phyloP scores from a whole-genome alignment of 768 basidiomycete species.

The Tricholoma sp. region DNA sequence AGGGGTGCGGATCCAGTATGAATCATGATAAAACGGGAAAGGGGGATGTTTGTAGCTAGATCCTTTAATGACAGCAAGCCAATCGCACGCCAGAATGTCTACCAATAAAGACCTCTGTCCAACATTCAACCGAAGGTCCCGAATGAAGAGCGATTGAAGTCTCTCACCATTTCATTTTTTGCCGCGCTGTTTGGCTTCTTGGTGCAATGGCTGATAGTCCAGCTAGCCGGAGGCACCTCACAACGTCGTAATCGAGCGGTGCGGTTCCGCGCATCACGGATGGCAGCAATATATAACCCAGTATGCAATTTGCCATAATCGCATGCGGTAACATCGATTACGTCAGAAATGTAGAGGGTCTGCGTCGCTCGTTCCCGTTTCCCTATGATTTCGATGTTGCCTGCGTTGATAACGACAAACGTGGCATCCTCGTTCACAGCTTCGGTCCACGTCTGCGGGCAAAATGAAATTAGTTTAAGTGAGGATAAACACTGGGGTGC shows the following conservation, averaged over 20 bases:
- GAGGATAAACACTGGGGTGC: too few relatives aligned
- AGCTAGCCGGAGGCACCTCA: background rate
- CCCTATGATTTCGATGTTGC: background rate
- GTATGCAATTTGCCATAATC: conserved; percentile 15
- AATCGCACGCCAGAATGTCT: background rate
- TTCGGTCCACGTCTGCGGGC: background rate
- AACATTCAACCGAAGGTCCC: background rate
- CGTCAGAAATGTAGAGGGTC: conserved; percentile 1
- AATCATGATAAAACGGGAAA: background rate
- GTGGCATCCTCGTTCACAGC: background rate
- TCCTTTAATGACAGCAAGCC: background rate
- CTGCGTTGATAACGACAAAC: background rate
- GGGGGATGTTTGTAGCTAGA: background rate
- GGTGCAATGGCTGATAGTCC: background rate
- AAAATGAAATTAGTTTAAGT: too few relatives aligned
- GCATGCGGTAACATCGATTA: conserved; percentile 1
- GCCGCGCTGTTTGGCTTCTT: background rate
- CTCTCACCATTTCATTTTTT: background rate
- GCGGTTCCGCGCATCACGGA: conserved; percentile 10
- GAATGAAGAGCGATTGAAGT: background rate
- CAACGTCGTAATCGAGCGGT: background rate
- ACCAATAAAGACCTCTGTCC: background rate
- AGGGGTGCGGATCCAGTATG: background rate
- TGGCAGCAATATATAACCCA: conserved; percentile 12
- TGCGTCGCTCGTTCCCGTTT: background rate